Evolutionary conservation across 345 rosid genomes (phyloP).

Genomic region (Chamaenerion angustifolium): DNA sequence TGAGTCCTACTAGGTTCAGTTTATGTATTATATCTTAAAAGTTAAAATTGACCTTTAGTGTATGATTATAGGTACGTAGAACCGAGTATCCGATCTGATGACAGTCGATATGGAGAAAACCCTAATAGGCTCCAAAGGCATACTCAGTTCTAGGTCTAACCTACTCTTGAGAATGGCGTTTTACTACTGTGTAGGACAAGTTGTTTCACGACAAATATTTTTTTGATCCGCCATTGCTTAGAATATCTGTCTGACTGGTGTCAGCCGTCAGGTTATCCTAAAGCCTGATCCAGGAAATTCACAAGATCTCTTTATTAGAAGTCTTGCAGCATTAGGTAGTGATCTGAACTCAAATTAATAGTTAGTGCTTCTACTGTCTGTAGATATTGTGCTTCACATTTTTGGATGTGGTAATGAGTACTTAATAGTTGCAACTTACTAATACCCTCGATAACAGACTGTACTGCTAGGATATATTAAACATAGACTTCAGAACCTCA

Average conservation of each 20-base stretch:
- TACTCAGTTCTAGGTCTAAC: constrained; percentile 78
- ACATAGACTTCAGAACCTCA: too few species aligned
- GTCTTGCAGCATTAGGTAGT: constrained; percentile 86
- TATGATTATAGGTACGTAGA: constrained; percentile 48
- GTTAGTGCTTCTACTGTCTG: too few species aligned
- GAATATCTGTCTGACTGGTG: constrained; percentile 9
- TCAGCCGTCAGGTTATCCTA: constrained; percentile 61
- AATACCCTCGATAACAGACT: too few species aligned
- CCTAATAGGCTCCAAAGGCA: constrained; percentile 96
- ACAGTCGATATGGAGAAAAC: constrained; percentile 91
- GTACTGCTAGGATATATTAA: too few species aligned
- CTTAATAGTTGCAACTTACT: too few species aligned
- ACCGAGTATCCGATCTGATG: constrained; percentile 94
- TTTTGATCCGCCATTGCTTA: background rate
- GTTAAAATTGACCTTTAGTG: constrained; percentile 7
- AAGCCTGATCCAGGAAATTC: constrained; percentile 98
- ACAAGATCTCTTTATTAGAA: constrained; percentile 77
- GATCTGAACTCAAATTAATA: background rate
- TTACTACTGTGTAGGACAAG: background rate
- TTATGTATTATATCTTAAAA: background rate
- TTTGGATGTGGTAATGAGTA: background rate
- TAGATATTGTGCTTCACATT: too few species aligned
- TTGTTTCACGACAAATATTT: background rate
- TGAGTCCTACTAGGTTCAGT: background rate
- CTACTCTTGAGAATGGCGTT: constrained; percentile 1